phyloP scores from a whole-genome alignment of 2,329 filamentous ascomycete species.

The Aspergillus ochraceus region DNA sequence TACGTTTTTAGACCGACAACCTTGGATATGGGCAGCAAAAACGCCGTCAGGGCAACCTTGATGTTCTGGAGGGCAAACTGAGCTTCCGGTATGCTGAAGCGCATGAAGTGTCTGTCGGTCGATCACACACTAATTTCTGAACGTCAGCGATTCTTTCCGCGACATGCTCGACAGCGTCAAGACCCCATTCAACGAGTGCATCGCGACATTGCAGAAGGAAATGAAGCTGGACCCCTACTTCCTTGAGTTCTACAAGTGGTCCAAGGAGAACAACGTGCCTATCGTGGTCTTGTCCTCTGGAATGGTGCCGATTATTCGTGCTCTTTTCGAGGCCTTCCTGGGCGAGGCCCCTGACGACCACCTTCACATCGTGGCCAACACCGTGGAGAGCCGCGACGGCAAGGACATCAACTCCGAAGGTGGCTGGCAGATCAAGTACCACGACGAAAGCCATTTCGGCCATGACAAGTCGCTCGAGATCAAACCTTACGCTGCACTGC shows the following conservation, averaged over 20 bases:
- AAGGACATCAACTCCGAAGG: constrained; percentile 75
- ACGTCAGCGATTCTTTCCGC: constrained; percentile 70
- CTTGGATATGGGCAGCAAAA: constrained; percentile 76
- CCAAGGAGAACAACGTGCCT: constrained; percentile 77
- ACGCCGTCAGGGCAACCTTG: constrained; percentile 71
- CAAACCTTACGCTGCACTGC: constrained; percentile 72
- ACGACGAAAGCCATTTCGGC: constrained; percentile 87
- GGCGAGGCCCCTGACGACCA: constrained; percentile 69
- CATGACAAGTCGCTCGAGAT: constrained; percentile 96
- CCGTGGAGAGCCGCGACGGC: constrained; percentile 66
- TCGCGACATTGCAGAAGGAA: constrained; percentile 73
- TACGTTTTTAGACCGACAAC: constrained; percentile 74
- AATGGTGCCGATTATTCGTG: constrained; percentile 89
- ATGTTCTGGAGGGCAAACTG: constrained; percentile 69
- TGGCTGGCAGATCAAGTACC: constrained; percentile 86
- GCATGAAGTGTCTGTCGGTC: neutral
- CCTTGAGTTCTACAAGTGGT: constrained; percentile 83
- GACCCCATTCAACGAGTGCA: constrained; percentile 78
- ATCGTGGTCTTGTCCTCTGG: constrained; percentile 89
- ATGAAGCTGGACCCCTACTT: constrained; percentile 89
- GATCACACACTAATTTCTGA: constrained; percentile 5
- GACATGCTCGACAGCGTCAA: constrained; percentile 89
- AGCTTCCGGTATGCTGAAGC: constrained; percentile 63
- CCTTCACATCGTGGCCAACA: constrained; percentile 89
- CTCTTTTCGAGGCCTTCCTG: constrained; percentile 75